A percentile compares a stretch with the other conserved stretches of the same genome.
These are phyloP conservation scores for Arthrobotrys sinensis DNA, from an alignment of 2,329 filamentous ascomycete genomes.

Conservation along the genomic window DNA sequence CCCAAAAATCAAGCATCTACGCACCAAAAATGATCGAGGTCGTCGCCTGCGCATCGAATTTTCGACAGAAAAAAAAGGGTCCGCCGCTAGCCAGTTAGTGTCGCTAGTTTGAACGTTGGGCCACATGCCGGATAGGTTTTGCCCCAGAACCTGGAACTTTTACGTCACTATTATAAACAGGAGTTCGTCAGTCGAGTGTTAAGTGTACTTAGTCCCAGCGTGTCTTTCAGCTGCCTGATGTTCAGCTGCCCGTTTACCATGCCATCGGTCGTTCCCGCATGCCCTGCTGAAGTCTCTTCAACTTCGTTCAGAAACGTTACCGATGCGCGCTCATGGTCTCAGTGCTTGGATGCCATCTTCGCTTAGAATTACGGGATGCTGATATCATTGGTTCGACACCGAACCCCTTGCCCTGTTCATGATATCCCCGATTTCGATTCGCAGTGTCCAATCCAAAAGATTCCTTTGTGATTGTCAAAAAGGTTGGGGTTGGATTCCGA, in stretches of 20 bases:
- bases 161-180: conserved; percentile 47
- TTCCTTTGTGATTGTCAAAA: conserved; percentile 19
- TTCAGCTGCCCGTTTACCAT: conserved; percentile 2
- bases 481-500: conserved; percentile 26
- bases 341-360: conserved; percentile 19
- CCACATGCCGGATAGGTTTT: conserved; percentile 40
- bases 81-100: conserved; percentile 3
- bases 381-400: conserved; percentile 42
- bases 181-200: conserved; percentile 14
- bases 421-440: conserved; percentile 31
- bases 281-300: not conserved
- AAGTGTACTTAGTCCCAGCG: conserved; percentile 5
- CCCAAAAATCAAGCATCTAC: not conserved
- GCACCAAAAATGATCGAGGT: not conserved
- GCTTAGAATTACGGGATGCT: conserved; percentile 33
- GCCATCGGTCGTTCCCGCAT: conserved; percentile 45
- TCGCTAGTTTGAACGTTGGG: conserved; percentile 16
- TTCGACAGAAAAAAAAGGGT: conserved; percentile 20
- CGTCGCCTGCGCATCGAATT: conserved; percentile 16
- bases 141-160: conserved; percentile 30
- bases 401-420: not conserved
- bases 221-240: not conserved
- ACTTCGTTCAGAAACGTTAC: conserved; percentile 8
- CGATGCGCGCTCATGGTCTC: conserved; percentile 1
- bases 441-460: conserved; percentile 8